These are phyloP conservation scores for Fusarium camptoceras DNA, from an alignment of 2,329 filamentous ascomycete genomes.

Conservation along the genomic window DNA sequence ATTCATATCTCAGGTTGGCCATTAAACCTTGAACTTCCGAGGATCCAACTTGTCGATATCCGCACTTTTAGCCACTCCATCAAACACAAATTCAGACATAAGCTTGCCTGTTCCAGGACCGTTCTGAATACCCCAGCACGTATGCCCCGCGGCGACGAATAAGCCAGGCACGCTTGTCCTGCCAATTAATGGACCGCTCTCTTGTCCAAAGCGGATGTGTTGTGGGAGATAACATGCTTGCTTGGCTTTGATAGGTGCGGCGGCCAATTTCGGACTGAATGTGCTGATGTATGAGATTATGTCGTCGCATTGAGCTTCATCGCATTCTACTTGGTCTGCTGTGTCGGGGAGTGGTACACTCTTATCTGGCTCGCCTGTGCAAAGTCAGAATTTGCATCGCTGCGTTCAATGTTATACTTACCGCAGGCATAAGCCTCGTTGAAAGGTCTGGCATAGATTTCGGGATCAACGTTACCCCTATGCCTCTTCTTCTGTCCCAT, in stretches of 20 bases:
- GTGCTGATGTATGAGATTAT: constrained; percentile 81
- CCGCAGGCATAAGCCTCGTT: constrained; percentile 95
- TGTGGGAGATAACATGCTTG: constrained; percentile 96
- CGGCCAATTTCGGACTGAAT: constrained; percentile 73
- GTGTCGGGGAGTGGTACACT: constrained; percentile 79
- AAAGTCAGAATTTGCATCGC: neutral
- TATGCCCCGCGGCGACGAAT: constrained; percentile 88
- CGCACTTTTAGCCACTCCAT: constrained; percentile 76
- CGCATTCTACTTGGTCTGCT: constrained; percentile 79
- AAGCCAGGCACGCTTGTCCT: constrained; percentile 78
- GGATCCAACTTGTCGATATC: constrained; percentile 76
- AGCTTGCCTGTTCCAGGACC: constrained; percentile 86
- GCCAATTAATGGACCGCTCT: constrained; percentile 80
- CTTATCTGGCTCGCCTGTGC: constrained; percentile 78
- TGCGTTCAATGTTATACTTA: constrained; percentile 45
- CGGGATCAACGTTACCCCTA: constrained; percentile 78
- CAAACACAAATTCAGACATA: constrained; percentile 82
- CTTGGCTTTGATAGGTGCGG: constrained; percentile 75
- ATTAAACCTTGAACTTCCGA: constrained; percentile 67
- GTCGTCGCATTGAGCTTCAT: constrained; percentile 83
- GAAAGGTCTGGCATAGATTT: constrained; percentile 92
- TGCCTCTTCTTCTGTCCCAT: constrained; percentile 65
- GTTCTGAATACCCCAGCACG: constrained; percentile 99
- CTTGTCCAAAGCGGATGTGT: constrained; percentile 71
- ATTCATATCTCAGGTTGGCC: neutral